phyloP scores from a whole-genome alignment of 495 filamentous ascomycete species.

The Arthonia radiata region DNA sequence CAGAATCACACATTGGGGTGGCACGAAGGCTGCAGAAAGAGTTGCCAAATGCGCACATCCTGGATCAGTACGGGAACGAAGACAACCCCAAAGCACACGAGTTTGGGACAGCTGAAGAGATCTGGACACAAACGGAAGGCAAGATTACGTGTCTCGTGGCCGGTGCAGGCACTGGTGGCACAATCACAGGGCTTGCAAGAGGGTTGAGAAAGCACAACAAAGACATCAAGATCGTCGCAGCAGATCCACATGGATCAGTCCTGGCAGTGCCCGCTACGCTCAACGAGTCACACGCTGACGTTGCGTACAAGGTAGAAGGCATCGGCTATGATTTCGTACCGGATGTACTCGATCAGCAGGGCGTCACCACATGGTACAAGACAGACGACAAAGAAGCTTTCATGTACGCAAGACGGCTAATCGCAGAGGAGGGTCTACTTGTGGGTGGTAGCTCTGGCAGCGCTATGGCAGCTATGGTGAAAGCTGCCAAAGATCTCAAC shows the following conservation, averaged over 20 bases:
- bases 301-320: constrained; percentile 90
- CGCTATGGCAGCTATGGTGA: constrained; percentile 65
- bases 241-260: constrained; percentile 76
- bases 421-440: constrained; percentile 81
- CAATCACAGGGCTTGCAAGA: constrained; percentile 69
- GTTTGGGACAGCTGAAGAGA: constrained; percentile 82
- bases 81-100: constrained; percentile 92
- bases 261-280: constrained; percentile 54
- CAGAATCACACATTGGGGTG: constrained; percentile 93
- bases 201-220: constrained; percentile 72
- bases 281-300: constrained; percentile 55
- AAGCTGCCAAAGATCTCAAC: constrained; percentile 47
- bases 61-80: constrained; percentile 84
- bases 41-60: constrained; percentile 84
- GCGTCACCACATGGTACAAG: constrained; percentile 94
- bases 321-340: constrained; percentile 98
- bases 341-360: constrained; percentile 58
- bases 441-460: constrained; percentile 89
- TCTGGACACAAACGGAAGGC: constrained; percentile 78
- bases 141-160: constrained; percentile 68
- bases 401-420: constrained; percentile 62
- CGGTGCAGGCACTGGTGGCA: constrained; percentile 87
- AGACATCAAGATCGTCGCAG: constrained; percentile 62
- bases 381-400: constrained; percentile 86
- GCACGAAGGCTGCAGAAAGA: constrained; percentile 76